Conservation (phyloP, 768 basidiomycete species). For the Sistotremastrum suecicum region DNA sequence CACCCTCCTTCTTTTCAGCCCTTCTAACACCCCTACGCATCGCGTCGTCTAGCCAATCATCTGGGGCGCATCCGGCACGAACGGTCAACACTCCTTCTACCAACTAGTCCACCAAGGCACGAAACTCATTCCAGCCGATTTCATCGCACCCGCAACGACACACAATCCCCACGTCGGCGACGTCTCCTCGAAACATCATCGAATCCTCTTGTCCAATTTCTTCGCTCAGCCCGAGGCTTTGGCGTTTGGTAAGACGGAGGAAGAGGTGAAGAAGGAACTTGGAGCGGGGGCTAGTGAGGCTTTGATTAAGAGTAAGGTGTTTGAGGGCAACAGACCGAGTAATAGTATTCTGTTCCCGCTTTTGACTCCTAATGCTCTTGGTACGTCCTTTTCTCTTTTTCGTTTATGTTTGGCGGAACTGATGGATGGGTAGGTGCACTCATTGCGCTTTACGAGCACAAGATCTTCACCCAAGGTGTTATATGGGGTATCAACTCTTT, state of each 20-base stretch:
- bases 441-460: conserved; percentile 92
- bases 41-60: conserved; percentile 82
- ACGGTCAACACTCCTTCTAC: conserved; percentile 99
- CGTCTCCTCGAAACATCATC: conserved; percentile 77
- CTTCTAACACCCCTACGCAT: conserved; percentile 5
- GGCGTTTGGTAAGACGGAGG: conserved; percentile 95
- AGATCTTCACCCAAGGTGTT: conserved; percentile 95
- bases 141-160: conserved; percentile 77
- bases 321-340: conserved; percentile 93
- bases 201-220: conserved; percentile 94
- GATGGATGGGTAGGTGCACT: conserved; percentile 38
- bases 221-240: conserved; percentile 97
- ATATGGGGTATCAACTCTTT: conserved; percentile 99
- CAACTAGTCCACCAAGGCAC: conserved; percentile 93
- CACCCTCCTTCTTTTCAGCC: not conserved
- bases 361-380: conserved; percentile 80
- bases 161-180: conserved; percentile 62
- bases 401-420: not conserved
- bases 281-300: conserved; percentile 63
- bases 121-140: conserved; percentile 83
- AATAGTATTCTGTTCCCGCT: conserved; percentile 93
- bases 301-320: conserved; percentile 92
- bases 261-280: conserved; percentile 60
- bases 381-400: conserved; percentile 22
- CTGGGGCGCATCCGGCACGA: conserved; percentile 97